Percentiles rank a stretch among this genome's conserved stretches.
Conservation (phyloP, 495 filamentous ascomycete species). For the Aeminium ludgeri region DNA sequence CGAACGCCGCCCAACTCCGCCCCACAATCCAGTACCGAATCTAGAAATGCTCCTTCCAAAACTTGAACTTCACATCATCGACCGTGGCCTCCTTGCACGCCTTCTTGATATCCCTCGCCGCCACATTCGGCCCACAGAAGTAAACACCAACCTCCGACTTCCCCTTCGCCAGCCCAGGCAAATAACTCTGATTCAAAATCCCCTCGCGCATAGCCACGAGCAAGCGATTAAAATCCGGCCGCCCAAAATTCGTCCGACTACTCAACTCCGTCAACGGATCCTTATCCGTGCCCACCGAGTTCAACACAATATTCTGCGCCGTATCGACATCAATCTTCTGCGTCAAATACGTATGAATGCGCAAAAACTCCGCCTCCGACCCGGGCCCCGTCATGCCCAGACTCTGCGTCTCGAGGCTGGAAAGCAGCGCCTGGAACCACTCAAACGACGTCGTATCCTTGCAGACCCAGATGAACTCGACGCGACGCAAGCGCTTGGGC, state of each 20-base stretch:
- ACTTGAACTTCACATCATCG: slow-evolving; percentile 76
- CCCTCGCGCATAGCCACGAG: slow-evolving; percentile 78
- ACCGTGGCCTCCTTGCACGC: slow-evolving; percentile 55
- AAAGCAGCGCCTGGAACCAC: slow-evolving; percentile 93
- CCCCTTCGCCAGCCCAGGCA: slow-evolving; percentile 42
- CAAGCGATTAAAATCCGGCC: slow-evolving; percentile 73
- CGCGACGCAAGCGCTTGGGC: slow-evolving; percentile 71
- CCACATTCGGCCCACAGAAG: slow-evolving; percentile 78
- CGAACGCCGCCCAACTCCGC: no score
- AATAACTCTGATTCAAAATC: slow-evolving; percentile 68
- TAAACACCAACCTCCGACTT: slow-evolving; percentile 88
- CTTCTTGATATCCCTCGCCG: slow-evolving; percentile 68
- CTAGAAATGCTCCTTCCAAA: slow-evolving; percentile 91
- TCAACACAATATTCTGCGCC: slow-evolving; percentile 89
- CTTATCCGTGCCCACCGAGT: slow-evolving; percentile 69
- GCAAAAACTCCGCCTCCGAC: slow-evolving; percentile 65
- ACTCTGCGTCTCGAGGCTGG: slow-evolving; percentile 77
- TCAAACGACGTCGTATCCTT: slow-evolving; percentile 92
- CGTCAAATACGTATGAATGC: slow-evolving; percentile 96
- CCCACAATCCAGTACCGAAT: neutral
- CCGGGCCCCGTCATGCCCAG: slow-evolving; percentile 43
- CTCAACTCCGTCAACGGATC: slow-evolving; percentile 88
- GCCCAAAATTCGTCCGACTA: slow-evolving; percentile 83
- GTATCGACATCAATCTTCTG: slow-evolving; percentile 83
- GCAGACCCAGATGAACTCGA: slow-evolving; percentile 99